These are phyloP conservation scores for Yamadazyma diospyri DNA, from an alignment of 1,139 yeast species.

Conservation along the genomic window DNA sequence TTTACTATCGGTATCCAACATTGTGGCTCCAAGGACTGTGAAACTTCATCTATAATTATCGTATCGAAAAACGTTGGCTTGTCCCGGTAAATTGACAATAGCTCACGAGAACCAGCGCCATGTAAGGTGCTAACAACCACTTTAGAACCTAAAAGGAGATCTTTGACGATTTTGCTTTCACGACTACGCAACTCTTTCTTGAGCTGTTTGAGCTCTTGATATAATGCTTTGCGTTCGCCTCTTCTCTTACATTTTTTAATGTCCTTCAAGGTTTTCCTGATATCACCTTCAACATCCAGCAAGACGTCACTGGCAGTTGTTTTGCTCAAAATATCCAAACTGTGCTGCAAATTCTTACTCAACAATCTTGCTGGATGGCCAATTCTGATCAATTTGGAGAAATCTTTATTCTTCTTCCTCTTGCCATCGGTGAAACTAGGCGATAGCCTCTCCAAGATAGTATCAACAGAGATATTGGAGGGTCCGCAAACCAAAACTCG, in stretches of 20 bases:
- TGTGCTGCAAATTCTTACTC: slow-evolving; percentile 60
- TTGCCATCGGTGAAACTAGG: slow-evolving; percentile 22
- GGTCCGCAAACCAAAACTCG: slow-evolving; percentile 91
- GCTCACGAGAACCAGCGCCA: slow-evolving; percentile 76
- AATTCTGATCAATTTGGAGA: slow-evolving; percentile 57
- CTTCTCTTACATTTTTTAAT: slow-evolving; percentile 66
- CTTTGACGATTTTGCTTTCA: slow-evolving; percentile 61
- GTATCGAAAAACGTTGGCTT: slow-evolving; percentile 59
- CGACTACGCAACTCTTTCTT: slow-evolving; percentile 66
- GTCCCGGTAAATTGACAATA: slow-evolving; percentile 44
- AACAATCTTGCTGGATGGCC: slow-evolving; percentile 93
- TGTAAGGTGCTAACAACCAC: slow-evolving; percentile 84
- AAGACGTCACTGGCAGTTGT: slow-evolving; percentile 55
- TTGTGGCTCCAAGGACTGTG: slow-evolving; percentile 91
- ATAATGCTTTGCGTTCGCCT: slow-evolving; percentile 61
- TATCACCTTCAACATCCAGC: slow-evolving; percentile 67
- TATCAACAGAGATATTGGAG: slow-evolving; percentile 92
- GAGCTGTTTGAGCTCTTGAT: slow-evolving; percentile 64
- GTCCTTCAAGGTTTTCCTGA: slow-evolving; percentile 54
- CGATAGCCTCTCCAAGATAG: slow-evolving; percentile 77
- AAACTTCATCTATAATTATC: slow-evolving; percentile 89
- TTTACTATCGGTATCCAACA: slow-evolving; percentile 92
- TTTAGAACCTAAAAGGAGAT: slow-evolving; percentile 55
- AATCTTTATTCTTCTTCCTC: slow-evolving; percentile 13
- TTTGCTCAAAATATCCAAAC: slow-evolving; percentile 71